Conservation (phyloP, 768 basidiomycete species). For the Porphyrellus cyaneotinctus region DNA sequence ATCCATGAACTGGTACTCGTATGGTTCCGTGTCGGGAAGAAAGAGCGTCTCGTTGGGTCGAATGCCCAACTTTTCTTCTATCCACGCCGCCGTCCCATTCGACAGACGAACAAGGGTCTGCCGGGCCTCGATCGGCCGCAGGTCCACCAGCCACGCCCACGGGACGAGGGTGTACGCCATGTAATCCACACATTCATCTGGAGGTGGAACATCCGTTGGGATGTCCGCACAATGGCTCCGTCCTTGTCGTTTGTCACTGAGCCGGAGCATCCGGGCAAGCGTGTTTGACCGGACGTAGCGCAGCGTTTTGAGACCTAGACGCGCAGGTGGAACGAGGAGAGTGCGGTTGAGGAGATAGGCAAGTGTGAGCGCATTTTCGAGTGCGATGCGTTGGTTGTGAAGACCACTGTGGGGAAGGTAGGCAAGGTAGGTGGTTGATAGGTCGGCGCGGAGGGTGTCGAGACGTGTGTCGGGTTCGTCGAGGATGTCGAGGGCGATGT, state of each 20-base stretch:
- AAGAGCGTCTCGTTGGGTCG: conserved; percentile 37
- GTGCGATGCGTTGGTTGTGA: conserved; percentile 82
- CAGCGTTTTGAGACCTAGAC: conserved; percentile 57
- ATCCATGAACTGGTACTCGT: conserved; percentile 40
- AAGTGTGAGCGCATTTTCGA: conserved; percentile 81
- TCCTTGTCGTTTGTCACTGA: conserved; percentile 47
- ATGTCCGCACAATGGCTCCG: conserved; percentile 47
- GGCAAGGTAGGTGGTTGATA: conserved; percentile 50
- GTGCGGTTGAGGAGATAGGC: conserved; percentile 69
- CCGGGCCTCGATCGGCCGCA: conserved; percentile 35
- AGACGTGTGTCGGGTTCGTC: conserved; percentile 19
- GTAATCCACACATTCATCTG: conserved; percentile 59
- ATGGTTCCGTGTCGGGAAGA: conserved; percentile 53
- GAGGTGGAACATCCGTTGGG: conserved; percentile 32
- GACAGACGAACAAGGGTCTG: conserved; percentile 48
- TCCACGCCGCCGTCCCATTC: conserved; percentile 41
- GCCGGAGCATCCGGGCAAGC: conserved; percentile 41
- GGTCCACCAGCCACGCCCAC: conserved; percentile 68
- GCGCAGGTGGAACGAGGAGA: conserved; percentile 71
- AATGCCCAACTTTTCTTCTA: conserved; percentile 23
- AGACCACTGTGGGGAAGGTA: conserved; percentile 84
- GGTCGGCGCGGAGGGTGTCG: conserved; percentile 11
- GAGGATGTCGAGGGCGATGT: conserved; percentile 30
- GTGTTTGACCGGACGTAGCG: conserved; percentile 54
- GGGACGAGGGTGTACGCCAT: conserved; percentile 58